Evolutionary conservation across 306 rosid genomes (phyloP), one percentile per base, ranked within the genome.

Genomic region (Malus fusca): DNA sequence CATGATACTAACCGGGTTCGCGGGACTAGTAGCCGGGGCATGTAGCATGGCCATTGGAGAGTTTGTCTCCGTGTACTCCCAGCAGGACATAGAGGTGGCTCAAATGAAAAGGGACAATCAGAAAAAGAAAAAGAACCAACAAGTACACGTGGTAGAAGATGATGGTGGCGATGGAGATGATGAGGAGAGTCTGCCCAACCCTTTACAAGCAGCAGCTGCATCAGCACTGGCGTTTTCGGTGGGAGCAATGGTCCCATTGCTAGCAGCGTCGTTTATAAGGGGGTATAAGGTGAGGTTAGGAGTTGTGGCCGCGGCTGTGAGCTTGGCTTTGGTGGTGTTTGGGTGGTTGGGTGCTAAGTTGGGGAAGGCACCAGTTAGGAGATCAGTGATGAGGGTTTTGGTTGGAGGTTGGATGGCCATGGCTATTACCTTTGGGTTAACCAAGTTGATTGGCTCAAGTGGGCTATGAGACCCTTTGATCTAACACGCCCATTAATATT

Each of bases 41-140:
- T 95, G 93, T 11, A 95, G 99, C 76, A 95, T 95, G 99, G 99
- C 99, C 12, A 95, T 95, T 4, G 97, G 99, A 0, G 99, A 95
- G 82, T 95, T 89, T 52, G 99, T 95, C 26, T 95, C 99, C 2
- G 99, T 95, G 4, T 89, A 92, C 76, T 92, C 99, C 1, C 99
- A 95, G 53, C 48, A 89, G 61, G 99, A 95, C 77, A 89, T 88
- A 10, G 99, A 89, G 76, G 28, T 95, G 46, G 91, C 98, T 8
- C 99, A 95, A 42, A 78, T 83, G 73, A 82, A 82, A 46, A 87
- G 99, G 78, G 87, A 89, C 6, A 84, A 77, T 31, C n/a, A 26
- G 8, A 75, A n/a, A 75, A 82, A 67, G 53, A 23, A 68, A 4
- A 68, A 6, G 2, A 19, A 37, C 21, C 21, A 3, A 35, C 42